Evolutionary conservation across 306 rosid species (phyloP).

Genomic region (Cucurbita maxima): DNA sequence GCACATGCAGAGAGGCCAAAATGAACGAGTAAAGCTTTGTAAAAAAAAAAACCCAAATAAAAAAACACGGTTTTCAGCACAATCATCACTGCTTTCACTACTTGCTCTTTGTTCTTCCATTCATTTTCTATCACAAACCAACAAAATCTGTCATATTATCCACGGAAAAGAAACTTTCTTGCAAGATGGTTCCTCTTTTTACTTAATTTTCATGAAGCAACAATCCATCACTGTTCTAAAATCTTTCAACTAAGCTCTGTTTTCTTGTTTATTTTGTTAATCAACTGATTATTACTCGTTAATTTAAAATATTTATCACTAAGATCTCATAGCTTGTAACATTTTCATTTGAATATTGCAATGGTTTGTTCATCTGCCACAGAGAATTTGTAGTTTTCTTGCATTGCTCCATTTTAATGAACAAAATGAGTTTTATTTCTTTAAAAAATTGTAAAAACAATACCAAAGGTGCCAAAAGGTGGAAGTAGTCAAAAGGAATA

Average conservation of each 20-base stretch:
- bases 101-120: background rate
- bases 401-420: background rate
- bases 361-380: background rate
- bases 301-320: background rate
- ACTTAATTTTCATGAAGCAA: background rate
- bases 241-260: background rate
- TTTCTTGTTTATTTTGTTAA: background rate
- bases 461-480: background rate
- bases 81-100: background rate
- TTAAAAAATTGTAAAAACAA: background rate
- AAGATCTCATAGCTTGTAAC: background rate
- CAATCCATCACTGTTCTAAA: background rate
- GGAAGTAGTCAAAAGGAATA: background rate
- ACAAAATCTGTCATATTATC: background rate
- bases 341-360: background rate
- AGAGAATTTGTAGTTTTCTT: background rate
- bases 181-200: background rate
- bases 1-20: constrained; percentile 19
- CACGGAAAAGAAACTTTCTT: background rate
- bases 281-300: background rate
- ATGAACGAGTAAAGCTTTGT: background rate
- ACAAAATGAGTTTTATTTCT: too few species aligned
- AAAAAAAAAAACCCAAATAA: background rate
- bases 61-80: background rate
- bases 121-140: background rate